Evolutionary conservation across 208 protist genomes (phyloP), one percentile per base, ranked within the genome.

Genomic region (Angomonas deanei): DNA sequence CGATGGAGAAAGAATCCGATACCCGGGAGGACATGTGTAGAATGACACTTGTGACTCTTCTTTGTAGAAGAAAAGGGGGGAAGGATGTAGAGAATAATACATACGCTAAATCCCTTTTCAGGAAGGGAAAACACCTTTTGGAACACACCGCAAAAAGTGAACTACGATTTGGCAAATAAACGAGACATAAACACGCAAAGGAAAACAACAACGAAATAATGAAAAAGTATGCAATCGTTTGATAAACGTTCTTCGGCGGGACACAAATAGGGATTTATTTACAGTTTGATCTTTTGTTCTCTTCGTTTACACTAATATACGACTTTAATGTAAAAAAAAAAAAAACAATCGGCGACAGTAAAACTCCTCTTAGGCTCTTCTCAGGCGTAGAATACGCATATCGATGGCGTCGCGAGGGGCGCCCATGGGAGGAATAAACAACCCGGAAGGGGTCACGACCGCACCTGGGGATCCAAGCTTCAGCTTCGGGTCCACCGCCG

Each of bases 341-440:
- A 72, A 57, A 53, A 63, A 47, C 11, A 31, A 61, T n/a, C 28
- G 5, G 23, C 4, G 24, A 17, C 6, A 21, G 0, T 27, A 4
- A 52, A 19, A 32, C 26, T 46, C 53, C 3, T 33, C 15, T 66
- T 74, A 88, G 5, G 71, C 73, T n/a, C 74, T 65, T 67, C 78
- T 87, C 10, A 93, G 70, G 46, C 81, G 86, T 46, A 86, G 55
- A 15, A 93, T 61, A 13, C 80, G 80, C 65, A 67, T 68, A 55
- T 93, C 86, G 4, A 93, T 56, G 5, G 78, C 78, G 56, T 93
- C 86, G 42, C 75, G 78, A n/a, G 86, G 82, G 8, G 58, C 26
- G 36, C 70, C 66, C 65, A 78, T 61, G 15, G 74, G 72, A 0
- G 86, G 86, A 34, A 93, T 76, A 50, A 64, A 65, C 33, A 86